Evolutionary conservation across 495 filamentous ascomycete species (phyloP).

Genomic region (Xylaria telfairii): DNA sequence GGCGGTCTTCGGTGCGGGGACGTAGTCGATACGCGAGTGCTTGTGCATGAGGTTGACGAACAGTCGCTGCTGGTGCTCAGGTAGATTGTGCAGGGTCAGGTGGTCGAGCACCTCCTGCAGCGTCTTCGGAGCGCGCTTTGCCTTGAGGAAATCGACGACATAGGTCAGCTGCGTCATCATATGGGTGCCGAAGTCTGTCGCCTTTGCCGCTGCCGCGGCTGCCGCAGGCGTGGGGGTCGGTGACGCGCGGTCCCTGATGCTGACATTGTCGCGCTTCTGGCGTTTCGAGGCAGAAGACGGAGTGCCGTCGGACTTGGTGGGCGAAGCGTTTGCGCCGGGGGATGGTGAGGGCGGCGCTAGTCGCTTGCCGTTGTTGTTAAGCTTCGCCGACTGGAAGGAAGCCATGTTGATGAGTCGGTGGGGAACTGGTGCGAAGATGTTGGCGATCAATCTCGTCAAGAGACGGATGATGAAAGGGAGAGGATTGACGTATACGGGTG

Average conservation of each 20-base stretch:
- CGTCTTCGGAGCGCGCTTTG: conserved; percentile 72
- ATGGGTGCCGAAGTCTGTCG: conserved; percentile 77
- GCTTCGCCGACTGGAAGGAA: conserved; percentile 27
- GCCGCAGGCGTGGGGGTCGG: conserved; percentile 53
- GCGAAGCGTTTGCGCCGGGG: conserved; percentile 22
- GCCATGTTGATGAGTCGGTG: not conserved
- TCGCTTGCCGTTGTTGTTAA: conserved; percentile 32
- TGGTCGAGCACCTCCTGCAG: conserved; percentile 77
- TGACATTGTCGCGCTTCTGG: conserved; percentile 39
- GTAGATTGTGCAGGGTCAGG: conserved; percentile 66
- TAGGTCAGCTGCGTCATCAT: conserved; percentile 85
- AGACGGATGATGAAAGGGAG: conserved; percentile 27
- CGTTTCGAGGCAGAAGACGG: conserved; percentile 31
- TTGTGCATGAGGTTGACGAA: conserved; percentile 57
- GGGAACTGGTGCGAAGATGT: conserved; percentile 18
- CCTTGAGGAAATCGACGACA: conserved; percentile 83
- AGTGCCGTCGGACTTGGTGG: conserved; percentile 32
- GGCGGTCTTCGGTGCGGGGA: conserved; percentile 62
- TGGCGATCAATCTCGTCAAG: conserved; percentile 26
- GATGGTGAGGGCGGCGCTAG: conserved; percentile 28
- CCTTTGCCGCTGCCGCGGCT: conserved; percentile 63
- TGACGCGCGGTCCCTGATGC: conserved; percentile 38
- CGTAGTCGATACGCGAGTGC: conserved; percentile 74
- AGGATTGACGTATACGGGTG: conserved; percentile 21
- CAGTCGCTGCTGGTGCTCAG: conserved; percentile 48